Evolutionary conservation across 331 rosid genomes (phyloP), one percentile per base, ranked within the genome.

Genomic region (Rosa hybrid): DNA sequence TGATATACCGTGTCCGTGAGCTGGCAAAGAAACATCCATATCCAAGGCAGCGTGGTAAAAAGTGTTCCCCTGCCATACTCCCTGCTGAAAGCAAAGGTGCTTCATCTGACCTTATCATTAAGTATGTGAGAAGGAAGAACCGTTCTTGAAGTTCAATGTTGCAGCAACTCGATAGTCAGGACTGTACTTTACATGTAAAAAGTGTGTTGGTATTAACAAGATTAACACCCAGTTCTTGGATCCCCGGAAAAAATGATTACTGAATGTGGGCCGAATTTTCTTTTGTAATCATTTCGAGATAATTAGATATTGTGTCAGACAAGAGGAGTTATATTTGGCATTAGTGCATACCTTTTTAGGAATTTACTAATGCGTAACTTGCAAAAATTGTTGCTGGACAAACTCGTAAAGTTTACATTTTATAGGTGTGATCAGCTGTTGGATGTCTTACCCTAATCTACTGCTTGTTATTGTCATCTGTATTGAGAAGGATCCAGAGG

Each of bases 1-100:
- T 96, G 49, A 87, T 88, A 54, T 81, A 79, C 76, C 91, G 97
- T 4, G 97, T 96, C 68, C 84, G 84, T 23, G 97, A 96, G 80
- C 87, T 96, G 86, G 97, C 98, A 57, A 86, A 91, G 76, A 84
- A 93, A 68, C 91, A 93, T 67, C 98, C 99, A 0, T 96, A 96
- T 82, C 99, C 99, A 6, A 90, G 91, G 86, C 88, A 82, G 76
- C 97, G 96, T 21, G 79, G 89, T 78, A 84, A 85, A 39, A 90
- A 87, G 89, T 83, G 59, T 76, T 86, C 85, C 53, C 85, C 88
- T 68, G 75, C 86, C 50, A 71, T 79, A 65, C 62, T 74, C 75
- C 85, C 87, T 69, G 54, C 46, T 72, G 80, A 77, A 80, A 68
- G 80, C 77, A 85, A 85, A 82, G 76, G 76, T 72, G 80, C 80